Conservation (phyloP, 2,329 filamentous ascomycete genomes). For the Cercospora berteroae region DNA sequence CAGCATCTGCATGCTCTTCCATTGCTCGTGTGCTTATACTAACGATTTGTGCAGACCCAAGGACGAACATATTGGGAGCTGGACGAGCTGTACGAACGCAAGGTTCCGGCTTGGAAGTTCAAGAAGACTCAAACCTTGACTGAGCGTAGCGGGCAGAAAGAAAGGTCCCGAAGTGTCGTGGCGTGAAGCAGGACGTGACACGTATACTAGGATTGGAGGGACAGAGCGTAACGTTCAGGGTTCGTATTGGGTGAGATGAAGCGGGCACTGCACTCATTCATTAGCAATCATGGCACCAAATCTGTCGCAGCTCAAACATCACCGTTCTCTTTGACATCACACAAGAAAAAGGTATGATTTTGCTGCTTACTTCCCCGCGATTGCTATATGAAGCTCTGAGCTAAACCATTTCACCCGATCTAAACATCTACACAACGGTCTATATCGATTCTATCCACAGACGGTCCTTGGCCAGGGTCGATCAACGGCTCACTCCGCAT, state of each 20-base stretch:
- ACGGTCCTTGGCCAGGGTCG: too few species aligned
- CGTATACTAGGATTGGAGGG: background rate
- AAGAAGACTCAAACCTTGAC: slow-evolving; percentile 12
- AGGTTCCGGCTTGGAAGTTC: slow-evolving; percentile 26
- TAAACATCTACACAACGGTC: too few species aligned
- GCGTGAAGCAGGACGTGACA: background rate
- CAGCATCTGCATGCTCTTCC: background rate
- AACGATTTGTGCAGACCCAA: slow-evolving; percentile 6
- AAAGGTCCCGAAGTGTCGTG: background rate
- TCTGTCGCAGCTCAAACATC: too few species aligned
- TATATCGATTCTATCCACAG: too few species aligned
- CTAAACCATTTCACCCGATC: too few species aligned
- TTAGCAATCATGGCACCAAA: background rate
- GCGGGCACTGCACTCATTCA: background rate
- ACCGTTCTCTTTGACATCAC: too few species aligned
- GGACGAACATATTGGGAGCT: slow-evolving; percentile 26
- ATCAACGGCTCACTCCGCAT: too few species aligned
- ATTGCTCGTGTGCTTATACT: background rate
- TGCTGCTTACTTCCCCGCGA: too few species aligned
- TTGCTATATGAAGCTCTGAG: too few species aligned
- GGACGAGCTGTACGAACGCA: slow-evolving; percentile 26
- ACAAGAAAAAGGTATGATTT: too few species aligned
- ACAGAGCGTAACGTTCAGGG: background rate
- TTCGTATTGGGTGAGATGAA: background rate
- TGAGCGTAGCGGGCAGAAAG: slow-evolving; percentile 6